Conservation (phyloP, 164 flowering plant genomes). For the Saururus chinensis region DNA sequence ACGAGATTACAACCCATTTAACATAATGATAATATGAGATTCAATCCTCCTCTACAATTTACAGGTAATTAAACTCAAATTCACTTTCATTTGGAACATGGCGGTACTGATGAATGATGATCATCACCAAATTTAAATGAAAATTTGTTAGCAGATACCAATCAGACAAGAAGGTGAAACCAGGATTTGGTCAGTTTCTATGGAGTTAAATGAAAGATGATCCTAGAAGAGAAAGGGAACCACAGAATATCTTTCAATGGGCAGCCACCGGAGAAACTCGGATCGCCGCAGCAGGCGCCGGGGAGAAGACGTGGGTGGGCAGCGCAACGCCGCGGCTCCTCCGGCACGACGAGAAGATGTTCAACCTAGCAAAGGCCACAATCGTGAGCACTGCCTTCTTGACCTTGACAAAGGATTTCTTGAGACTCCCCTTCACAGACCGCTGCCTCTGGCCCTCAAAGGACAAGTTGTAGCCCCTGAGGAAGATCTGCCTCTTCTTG, state of each 20-base stretch:
- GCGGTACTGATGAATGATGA: too few species aligned
- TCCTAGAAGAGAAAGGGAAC: neutral
- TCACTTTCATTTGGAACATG: too few species aligned
- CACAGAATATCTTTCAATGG: neutral
- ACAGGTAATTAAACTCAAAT: too few species aligned
- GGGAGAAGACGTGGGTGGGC: neutral
- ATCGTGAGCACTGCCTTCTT: neutral
- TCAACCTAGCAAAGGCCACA: neutral
- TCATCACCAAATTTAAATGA: too few species aligned
- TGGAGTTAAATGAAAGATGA: too few species aligned
- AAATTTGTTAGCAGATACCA: too few species aligned
- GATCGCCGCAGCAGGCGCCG: neutral
- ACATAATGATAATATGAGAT: too few species aligned
- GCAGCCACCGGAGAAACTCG: neutral
- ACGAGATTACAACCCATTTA: too few species aligned
- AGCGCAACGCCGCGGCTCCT: neutral
- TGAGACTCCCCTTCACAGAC: neutral
- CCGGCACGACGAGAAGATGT: neutral
- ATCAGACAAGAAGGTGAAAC: too few species aligned
- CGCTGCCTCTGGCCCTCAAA: neutral
- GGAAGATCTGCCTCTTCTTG: constrained; percentile 1
- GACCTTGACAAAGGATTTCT: neutral
- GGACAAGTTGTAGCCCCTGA: neutral
- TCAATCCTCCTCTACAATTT: too few species aligned
- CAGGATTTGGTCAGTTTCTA: too few species aligned